These are phyloP conservation scores for Geotrichum australiense DNA, from an alignment of 1,139 yeast genomes.

Conservation along the genomic window DNA sequence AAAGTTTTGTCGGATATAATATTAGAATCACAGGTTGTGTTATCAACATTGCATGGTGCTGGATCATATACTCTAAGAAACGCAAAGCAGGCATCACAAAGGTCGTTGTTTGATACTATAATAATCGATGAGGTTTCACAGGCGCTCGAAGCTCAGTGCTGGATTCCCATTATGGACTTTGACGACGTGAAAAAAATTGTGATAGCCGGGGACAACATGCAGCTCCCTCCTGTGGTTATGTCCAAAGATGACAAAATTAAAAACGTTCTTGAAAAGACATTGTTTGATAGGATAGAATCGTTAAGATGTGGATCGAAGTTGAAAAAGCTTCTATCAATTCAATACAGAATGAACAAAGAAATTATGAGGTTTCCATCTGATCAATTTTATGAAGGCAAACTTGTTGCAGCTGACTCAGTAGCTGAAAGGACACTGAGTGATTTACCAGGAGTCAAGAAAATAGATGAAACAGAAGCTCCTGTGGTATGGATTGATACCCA, in stretches of 20 bases:
- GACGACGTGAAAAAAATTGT: slow-evolving; percentile 54
- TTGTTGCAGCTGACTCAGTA: slow-evolving; percentile 60
- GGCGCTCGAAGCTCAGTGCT: slow-evolving; percentile 88
- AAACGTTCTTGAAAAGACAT: slow-evolving; percentile 48
- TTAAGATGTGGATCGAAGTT: slow-evolving; percentile 44
- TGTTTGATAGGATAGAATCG: slow-evolving; percentile 70
- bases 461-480: slow-evolving; percentile 41
- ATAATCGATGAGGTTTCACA: slow-evolving; percentile 96
- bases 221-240: slow-evolving; percentile 50
- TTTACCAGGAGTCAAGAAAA: slow-evolving; percentile 44
- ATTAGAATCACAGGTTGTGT: slow-evolving; percentile 57
- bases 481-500: slow-evolving; percentile 87
- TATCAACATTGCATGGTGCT: slow-evolving; percentile 83
- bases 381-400: slow-evolving; percentile 53
- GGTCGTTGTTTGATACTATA: slow-evolving; percentile 60
- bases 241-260: slow-evolving; percentile 34
- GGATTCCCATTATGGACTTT: slow-evolving; percentile 84
- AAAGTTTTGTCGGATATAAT: slow-evolving; percentile 57
- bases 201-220: slow-evolving; percentile 63
- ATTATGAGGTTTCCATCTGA: slow-evolving; percentile 78
- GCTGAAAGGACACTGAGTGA: slow-evolving; percentile 48
- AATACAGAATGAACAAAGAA: slow-evolving; percentile 75
- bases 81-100: slow-evolving; percentile 35
- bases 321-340: slow-evolving; percentile 56
- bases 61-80: slow-evolving; percentile 61